Base-by-base conservation (phyloP, 2,329 filamentous ascomycete species). In the Penicillium italicum region DNA sequence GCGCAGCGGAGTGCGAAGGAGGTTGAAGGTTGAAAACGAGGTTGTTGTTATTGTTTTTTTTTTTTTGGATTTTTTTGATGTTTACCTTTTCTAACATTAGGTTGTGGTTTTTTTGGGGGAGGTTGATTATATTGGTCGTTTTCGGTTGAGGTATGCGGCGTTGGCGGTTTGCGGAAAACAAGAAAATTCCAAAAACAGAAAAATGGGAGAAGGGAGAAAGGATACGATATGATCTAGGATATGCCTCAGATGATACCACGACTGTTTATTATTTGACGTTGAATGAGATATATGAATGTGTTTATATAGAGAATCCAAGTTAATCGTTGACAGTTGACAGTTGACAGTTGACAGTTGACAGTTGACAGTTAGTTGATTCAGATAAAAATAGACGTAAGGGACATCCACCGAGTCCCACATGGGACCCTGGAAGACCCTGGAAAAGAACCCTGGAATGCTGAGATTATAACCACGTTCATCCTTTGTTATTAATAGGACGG, bases 1-100 rank as follows among this genome's bases (percentile, higher is more conserved):
- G 68, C 69, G 5, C 64, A 66, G 33, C 66, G 69, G 8, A 69
- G 67, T 43, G 73, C 68, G 18, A 73, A 75, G 52, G 74, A 76
- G 53, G 71, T 75, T 24, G 71, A 74, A 60, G 61, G 62, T 37
- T 72, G 51, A 34, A 24, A 9, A 4, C 9, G 14, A 48, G 16
- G 38, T 47, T 10, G 12, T 22, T 26, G 5, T 16, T 14, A 28
- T 18, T 5, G 11, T 14, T 40, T 16, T 34, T 47, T n/a, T 11
- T 46, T n/a, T n/a, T n/a, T n/a, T n/a, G n/a, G 11, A 14, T 40
- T 16, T 34, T 47, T n/a, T 11, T 46, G 7, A 12, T 24, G 26
- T 45, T 12, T 59, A n/a, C 4, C 11, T 37, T 10, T 7, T 47
- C 14, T 41, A n/a, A 16, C 20, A 24, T 45, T 24, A 24, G n/a